Evolutionary conservation across 164 flowering plant genomes (phyloP), one percentile per base, ranked within the genome.

Genomic region (Kingdonia uniflora): DNA sequence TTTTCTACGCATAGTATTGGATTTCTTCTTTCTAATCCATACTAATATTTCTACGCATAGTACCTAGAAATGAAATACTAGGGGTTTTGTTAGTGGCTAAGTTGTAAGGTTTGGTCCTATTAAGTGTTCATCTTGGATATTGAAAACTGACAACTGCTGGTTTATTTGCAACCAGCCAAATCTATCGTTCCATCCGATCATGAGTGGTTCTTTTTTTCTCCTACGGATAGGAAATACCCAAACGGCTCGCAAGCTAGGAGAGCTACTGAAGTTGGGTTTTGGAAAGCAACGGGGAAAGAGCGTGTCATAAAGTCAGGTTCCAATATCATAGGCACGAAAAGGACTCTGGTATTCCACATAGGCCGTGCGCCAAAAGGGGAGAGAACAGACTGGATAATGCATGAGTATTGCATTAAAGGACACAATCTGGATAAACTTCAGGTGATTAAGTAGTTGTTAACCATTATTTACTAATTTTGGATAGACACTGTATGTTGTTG

Each of bases 241-340:
- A 76, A 81, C 62, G 95, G 95, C 7, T 75, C 80, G 2, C 95
- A 86, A 39, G 84, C 80, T 55, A 80, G 54, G 68, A 73, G 95
- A 54, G 84, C 95, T 20, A 85, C 95, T 5, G 75, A 74, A 40
- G 52, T 19, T 42, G 95, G 95, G 5, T 85, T 77, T 44, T 85
- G 95, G 95, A 85, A 82, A 60, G 95, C 90, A 43, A 85, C 95
- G 0, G 95, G 90, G 3, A 85, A 81, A 62, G 90, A 82, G 62
- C 77, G 95, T 5, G 67, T 61, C 59, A 87, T 85, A 13, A 85
- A 78, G 61, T 67, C 85, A 1, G 77, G 76, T 41, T 42, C 77
- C 1, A 64, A 17, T 37, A 24, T 78, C 5, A 80, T 83, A 43
- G 95, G 95, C n/a, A 78, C 88, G 2, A 86, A 86, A 61, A 73